These are phyloP conservation scores for Starmerella ratchasimensis DNA, from an alignment of 805 yeast species.

Conservation along the genomic window DNA sequence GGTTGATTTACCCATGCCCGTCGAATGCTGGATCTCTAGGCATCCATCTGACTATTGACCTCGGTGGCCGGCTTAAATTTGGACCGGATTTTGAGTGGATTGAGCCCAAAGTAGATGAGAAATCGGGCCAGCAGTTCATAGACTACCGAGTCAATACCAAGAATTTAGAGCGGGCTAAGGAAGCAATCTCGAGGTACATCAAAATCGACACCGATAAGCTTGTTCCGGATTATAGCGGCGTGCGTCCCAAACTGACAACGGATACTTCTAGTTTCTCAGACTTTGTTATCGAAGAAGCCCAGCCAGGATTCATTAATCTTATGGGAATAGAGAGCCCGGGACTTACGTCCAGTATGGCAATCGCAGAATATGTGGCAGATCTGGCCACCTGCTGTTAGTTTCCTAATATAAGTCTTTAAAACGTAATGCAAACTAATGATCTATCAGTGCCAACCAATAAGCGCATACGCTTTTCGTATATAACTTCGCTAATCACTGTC, in stretches of 20 bases:
- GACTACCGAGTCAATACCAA: conserved; percentile 23
- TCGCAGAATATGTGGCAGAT: conserved; percentile 53
- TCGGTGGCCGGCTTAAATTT: conserved; percentile 65
- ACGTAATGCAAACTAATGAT: too few relatives aligned
- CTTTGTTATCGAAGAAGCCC: conserved; percentile 58
- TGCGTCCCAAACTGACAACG: conserved; percentile 60
- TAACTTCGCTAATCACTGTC: neutral
- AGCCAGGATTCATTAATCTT: conserved; percentile 65
- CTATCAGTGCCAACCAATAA: too few relatives aligned
- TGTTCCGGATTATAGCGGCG: conserved; percentile 62
- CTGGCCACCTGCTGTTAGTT: conserved; percentile 1
- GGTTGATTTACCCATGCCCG: conserved; percentile 69
- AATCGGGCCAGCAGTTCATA: conserved; percentile 12
- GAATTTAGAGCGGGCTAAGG: conserved; percentile 42
- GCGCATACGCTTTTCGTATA: too few relatives aligned
- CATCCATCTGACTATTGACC: conserved; percentile 71
- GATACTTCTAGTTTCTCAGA: conserved; percentile 44
- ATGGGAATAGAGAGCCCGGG: conserved; percentile 89
- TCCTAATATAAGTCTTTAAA: too few relatives aligned
- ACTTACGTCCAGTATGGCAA: conserved; percentile 67
- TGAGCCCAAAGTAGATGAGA: conserved; percentile 14
- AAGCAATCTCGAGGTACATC: conserved; percentile 50
- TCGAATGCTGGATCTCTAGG: conserved; percentile 67
- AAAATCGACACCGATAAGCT: conserved; percentile 38
- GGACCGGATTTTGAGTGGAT: conserved; percentile 90